Evolutionary conservation across 805 yeast species (phyloP), one percentile per base, ranked within the genome.

Genomic region (Vanderwaltozyma verrucispora): DNA sequence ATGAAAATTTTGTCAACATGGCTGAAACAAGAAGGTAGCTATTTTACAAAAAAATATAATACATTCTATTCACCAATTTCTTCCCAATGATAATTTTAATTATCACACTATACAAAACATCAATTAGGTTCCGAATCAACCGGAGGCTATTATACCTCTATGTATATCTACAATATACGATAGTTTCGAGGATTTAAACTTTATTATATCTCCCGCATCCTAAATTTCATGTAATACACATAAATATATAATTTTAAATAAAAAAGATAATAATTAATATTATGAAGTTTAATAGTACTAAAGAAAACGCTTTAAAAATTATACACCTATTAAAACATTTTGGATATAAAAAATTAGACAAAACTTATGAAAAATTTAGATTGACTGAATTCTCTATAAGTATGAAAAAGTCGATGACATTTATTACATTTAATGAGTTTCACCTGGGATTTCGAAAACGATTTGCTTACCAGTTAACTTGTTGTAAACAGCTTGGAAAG

Each of bases 381-480:
- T 31, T 23, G 36, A 34, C 27, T 37, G 14, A 37, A 40, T 43
- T 28, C 32, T 41, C 33, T 43, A 38, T 40, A 35, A 35, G 39
- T 39, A 34, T 35, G 36, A 29, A 29, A 40, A 19, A 27, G 21
- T 28, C 20, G 37, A 28, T 40, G 36, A 41, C 38, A 36, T 35
- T 40, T 41, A 35, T 20, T 32, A 35, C 30, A 45, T 45, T 51
- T 59, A 59, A 51, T 59, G 60, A 43, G 62, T 56, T 51, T 59
- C 64, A 44, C 60, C 53, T 69, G 85, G 84, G 63, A 89, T 84
- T 81, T 89, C 97, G 67, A 89, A 89, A 62, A 87, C 92, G 74
- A 92, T 96, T 74, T 88, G 94, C 81, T 92, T 89, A 75, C 98
- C 98, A 64, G 98, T 89, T 72, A 89, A 85, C 78, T 89, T 89